A percentile compares a stretch with the other conserved stretches of the same genome.
These are phyloP conservation scores for Funneliformis geosporum DNA, from an alignment of 192 early-diverging fungal genomes.

Conservation along the genomic window DNA sequence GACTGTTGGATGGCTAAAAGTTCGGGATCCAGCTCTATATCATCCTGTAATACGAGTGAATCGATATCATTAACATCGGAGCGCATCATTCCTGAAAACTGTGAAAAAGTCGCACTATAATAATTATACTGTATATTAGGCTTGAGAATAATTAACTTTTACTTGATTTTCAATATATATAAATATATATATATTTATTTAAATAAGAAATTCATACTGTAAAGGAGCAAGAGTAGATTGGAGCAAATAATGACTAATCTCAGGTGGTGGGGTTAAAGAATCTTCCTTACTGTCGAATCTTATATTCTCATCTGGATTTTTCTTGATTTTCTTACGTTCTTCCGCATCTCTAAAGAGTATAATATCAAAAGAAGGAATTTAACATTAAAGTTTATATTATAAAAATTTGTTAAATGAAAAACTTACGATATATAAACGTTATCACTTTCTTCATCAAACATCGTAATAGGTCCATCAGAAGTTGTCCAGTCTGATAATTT, in stretches of 20 bases:
- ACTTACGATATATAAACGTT: conserved; percentile 11
- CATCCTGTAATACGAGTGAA: neutral
- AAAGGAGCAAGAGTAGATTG: neutral
- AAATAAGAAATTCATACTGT: conserved; percentile 4
- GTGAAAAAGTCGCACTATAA: conserved; percentile 1
- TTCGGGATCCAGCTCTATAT: conserved; percentile 26
- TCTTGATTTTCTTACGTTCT: neutral
- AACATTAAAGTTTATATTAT: neutral
- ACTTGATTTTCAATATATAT: too few species aligned
- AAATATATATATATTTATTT: neutral
- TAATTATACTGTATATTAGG: neutral
- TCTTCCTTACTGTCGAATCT: neutral
- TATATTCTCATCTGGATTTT: neutral
- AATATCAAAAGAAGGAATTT: neutral
- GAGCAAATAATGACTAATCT: neutral
- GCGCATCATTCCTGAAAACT: conserved; percentile 9
- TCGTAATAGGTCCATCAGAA: neutral
- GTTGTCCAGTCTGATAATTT: neutral
- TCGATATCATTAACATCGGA: neutral
- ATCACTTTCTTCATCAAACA: neutral
- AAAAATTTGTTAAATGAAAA: neutral
- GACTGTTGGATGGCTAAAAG: conserved; percentile 10
- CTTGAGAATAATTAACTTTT: neutral
- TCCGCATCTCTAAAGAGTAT: neutral
- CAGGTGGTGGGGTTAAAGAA: conserved; percentile 21